Evolutionary conservation across 148 eudicot genomes (phyloP), one percentile per base, ranked within the genome.

Genomic region (Heliosperma pusillum): DNA sequence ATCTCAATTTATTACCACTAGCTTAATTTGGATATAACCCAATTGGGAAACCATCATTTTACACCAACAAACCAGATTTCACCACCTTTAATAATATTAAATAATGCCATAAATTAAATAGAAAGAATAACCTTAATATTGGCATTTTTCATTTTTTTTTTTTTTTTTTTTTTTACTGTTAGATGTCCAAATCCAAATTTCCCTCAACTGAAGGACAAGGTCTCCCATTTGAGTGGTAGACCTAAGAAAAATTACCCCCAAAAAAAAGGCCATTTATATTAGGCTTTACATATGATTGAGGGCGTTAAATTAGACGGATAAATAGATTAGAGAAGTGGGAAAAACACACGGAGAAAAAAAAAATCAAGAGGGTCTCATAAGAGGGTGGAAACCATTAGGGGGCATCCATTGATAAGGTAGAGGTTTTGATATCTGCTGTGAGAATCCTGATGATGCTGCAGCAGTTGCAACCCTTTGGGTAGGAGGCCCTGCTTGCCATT

Each of bases 401-500:
- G 84, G 88, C 70, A 81, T 77, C 89, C 89, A 88, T 57, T 78
- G 82, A 69, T 79, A 81, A 62, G 80, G 80, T 57, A 56, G 79
- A 33, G 71, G 75, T 80, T 61, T 77, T 69, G 77, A 70, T 52
- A 85, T 87, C 88, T 87, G 92, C 88, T 86, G 97, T 74, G 85
- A 87, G 97, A 94, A 94, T 94, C 98, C 93, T 94, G 98, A 94
- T 91, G 98, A 94, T 94, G 97, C 98, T 92, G 97, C 97, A 94
- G 96, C 96, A 88, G 80, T 80, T 45, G 92, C 87, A 79, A 82
- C 85, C 79, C 82, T n/a, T 84, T 66, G 87, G 56, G 81, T 83
- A 76, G 68, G 75, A 70, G 59, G 57, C 73, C 72, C 80, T 20
- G 75, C 45, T 71, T 72, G 36, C 82, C 68, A 42, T 84, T 89